Evolutionary conservation across 1,284 basidiomycete species (phyloP), one percentile per base, ranked within the genome.

Genomic region (Ustanciosporium gigantosporum): DNA sequence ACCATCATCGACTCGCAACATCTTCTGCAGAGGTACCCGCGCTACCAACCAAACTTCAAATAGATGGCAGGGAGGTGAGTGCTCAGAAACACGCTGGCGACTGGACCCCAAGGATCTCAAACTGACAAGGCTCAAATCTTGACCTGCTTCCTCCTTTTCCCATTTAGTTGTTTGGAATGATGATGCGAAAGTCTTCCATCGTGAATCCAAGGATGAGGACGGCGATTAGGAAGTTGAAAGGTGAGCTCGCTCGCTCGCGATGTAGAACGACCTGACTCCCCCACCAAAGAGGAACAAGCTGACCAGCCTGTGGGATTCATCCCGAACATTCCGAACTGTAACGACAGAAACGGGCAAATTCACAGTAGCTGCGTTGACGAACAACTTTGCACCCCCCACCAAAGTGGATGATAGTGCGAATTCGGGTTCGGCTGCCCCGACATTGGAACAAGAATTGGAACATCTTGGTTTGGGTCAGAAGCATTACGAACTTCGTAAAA

Each of bases 351-450:
- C 68, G 0, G 64, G 66, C 17, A 56, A 49, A 17, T 78, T 68
- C 56, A 72, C 64, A 19, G 45, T 79, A 9, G 78, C 74, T 6
- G 78, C 78, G 4, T 37, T 79, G 37, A 79, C 78, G 16, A 79
- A 79, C 65, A 79, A 79, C 52, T 73, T 76, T 42, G 44, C 66
- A 9, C 57, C 71, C 11, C 70, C 73, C 2, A 68, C 65, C 57
- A 56, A 39, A 11, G 25, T 17, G 5, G 25, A 31, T 2, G 41
- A 60, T 9, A 35, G 41, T 13, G n/a, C n/a, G n/a, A n/a, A n/a
- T n/a, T 24, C 17, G 5, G 32, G 38, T 14, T 39, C 25, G 2
- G 52, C 46, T 19, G 58, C 48, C 17, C 46, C 55, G 4, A 47
- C 62, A 19, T 56, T 66, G 23, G 67, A 69, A 11, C 58, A 68